Conservation (phyloP, 1,284 basidiomycete genomes). For the Leccinum huronense region DNA sequence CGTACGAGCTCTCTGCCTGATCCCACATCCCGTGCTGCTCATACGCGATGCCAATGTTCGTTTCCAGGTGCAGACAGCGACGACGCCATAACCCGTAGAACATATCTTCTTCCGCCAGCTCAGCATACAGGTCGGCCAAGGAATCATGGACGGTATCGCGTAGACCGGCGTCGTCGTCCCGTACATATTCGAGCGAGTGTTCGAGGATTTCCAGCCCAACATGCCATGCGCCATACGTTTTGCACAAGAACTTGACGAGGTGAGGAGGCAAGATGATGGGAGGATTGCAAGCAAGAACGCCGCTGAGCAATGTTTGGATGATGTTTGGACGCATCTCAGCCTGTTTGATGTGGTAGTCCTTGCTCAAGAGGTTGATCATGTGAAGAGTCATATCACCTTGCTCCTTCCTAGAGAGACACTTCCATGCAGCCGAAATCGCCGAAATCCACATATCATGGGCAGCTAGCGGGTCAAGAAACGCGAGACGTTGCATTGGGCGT, state of each 20-base stretch:
- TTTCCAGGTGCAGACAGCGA: slow-evolving; percentile 86
- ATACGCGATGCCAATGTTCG: slow-evolving; percentile 88
- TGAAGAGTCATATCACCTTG: slow-evolving; percentile 89
- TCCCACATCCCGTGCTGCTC: slow-evolving; percentile 99
- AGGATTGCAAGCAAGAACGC: slow-evolving; percentile 82
- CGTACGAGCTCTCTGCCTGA: slow-evolving; percentile 88
- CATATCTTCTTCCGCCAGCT: slow-evolving; percentile 94
- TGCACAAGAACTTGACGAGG: slow-evolving; percentile 94
- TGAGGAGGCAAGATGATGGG: slow-evolving; percentile 91
- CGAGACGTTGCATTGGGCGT: slow-evolving; percentile 78
- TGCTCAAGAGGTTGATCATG: slow-evolving; percentile 87
- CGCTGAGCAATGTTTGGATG: slow-evolving; percentile 87
- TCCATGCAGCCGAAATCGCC: slow-evolving; percentile 89
- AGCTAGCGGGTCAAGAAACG: slow-evolving; percentile 76
- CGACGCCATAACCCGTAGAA: slow-evolving; percentile 97
- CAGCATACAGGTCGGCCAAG: slow-evolving; percentile 93
- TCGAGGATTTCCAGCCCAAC: slow-evolving; percentile 88
- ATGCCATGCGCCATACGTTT: slow-evolving; percentile 97
- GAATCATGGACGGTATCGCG: slow-evolving; percentile 90
- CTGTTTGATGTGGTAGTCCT: slow-evolving; percentile 92
- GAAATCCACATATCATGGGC: slow-evolving; percentile 91
- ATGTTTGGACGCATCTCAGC: slow-evolving; percentile 92
- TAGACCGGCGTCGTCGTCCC: slow-evolving; percentile 79
- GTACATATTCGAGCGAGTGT: slow-evolving; percentile 67
- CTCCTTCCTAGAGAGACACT: slow-evolving; percentile 80